Evolutionary conservation across 768 basidiomycete genomes (phyloP).

Genomic region (Mycena crocata): DNA sequence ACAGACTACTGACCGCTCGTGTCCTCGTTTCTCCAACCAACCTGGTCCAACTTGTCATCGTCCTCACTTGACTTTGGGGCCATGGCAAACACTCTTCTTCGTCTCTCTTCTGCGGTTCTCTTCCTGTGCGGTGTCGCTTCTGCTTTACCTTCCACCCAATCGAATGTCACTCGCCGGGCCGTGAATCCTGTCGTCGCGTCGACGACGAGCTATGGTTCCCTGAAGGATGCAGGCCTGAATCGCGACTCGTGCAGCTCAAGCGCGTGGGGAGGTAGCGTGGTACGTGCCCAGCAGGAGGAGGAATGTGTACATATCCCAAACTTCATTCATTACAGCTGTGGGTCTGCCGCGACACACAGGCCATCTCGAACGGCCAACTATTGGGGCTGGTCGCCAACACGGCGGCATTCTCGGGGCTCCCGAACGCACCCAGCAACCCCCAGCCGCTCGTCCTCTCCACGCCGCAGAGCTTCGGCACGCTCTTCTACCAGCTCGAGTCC

Average conservation of each 20-base stretch:
- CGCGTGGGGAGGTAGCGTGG: slow-evolving; percentile 15
- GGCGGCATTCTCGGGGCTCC: slow-evolving; percentile 15
- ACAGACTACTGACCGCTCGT: too few relatives aligned
- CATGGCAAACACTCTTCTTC: too few relatives aligned
- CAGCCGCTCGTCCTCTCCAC: slow-evolving; percentile 12
- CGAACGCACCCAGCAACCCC: neutral
- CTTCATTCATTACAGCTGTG: slow-evolving; percentile 15
- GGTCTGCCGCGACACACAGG: slow-evolving; percentile 30
- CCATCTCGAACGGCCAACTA: neutral
- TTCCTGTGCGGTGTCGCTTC: too few relatives aligned
- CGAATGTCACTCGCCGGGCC: too few relatives aligned
- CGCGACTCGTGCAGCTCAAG: slow-evolving; percentile 30
- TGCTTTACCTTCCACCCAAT: too few relatives aligned
- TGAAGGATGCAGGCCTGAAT: slow-evolving; percentile 13
- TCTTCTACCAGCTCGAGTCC: slow-evolving; percentile 22
- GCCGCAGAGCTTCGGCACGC: slow-evolving; percentile 20
- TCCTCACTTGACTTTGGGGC: too few relatives aligned
- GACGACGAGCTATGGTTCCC: slow-evolving; percentile 21
- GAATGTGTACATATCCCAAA: neutral
- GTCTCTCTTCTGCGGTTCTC: too few relatives aligned
- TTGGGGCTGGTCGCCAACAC: slow-evolving; percentile 18
- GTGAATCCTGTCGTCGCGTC: slow-evolving; percentile 20
- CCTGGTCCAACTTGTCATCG: too few relatives aligned
- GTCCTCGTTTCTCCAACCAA: too few relatives aligned
- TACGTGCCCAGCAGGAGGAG: neutral